Evolutionary conservation across 768 basidiomycete genomes (phyloP), one percentile per base, ranked within the genome.

Genomic region (Jaapia argillacea): DNA sequence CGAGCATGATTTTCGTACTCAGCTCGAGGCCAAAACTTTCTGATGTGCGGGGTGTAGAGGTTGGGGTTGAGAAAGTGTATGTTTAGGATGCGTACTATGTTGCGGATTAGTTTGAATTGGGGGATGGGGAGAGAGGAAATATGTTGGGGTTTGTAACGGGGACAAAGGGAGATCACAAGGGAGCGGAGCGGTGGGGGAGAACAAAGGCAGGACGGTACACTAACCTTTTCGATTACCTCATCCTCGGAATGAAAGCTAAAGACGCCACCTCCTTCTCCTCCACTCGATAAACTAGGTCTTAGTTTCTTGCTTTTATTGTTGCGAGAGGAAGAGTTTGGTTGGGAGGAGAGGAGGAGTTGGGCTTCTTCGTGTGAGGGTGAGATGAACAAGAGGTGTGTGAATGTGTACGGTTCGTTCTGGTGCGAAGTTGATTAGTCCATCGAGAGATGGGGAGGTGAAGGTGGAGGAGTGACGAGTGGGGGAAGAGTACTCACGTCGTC

Each of bases 161-260:
- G n/a, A n/a, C n/a, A n/a, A n/a, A n/a, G n/a, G n/a, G n/a, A n/a
- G n/a, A n/a, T n/a, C n/a, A n/a, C n/a, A n/a, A n/a, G n/a, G n/a
- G n/a, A n/a, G n/a, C n/a, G n/a, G n/a, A 12, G 18, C 44, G 35
- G 37, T 20, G 10, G 21, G n/a, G 16, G 38, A 23, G 28, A n/a
- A 47, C 18, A 38, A 24, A 45, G 12, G 22, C n/a, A n/a, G n/a
- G 39, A 52, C 20, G 48, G 74, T 36, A 41, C n/a, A n/a, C n/a
- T n/a, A n/a, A n/a, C 88, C 66, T 77, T 62, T 44, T 73, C 70
- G 41, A 91, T 77, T 31, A 68, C 67, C 33, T 81, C 80, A 59
- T 96, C 92, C 58, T 96, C 93, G 0, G 85, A 81, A 55, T 96
- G 91, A 64, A 87, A 94, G 2, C 77, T 64, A 54, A 81, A 85